Base-by-base conservation (phyloP, 108 stramenopile species). In the Pseudonitzschia multistriata region DNA sequence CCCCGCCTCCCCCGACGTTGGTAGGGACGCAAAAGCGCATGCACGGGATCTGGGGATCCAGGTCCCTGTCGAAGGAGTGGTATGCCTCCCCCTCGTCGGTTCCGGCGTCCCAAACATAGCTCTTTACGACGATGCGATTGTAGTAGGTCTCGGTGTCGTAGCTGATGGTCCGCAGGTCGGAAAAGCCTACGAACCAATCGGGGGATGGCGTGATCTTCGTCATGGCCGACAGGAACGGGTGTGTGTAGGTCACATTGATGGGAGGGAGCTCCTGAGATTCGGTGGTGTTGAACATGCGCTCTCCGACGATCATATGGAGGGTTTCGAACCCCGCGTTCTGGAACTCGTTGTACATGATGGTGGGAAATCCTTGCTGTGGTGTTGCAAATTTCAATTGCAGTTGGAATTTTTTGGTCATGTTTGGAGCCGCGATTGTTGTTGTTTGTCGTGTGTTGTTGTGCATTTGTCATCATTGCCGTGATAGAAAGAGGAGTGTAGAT, bases 161-260 rank as follows among this genome's bases (percentile, higher is more conserved):
- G 47, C 70, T 53, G 29, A 78, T 70, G 25, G 68, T 65, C 7
- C 74, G 61, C 7, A 78, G 68, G 39, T 78, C 64, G 35, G 65
- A 67, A 57, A 84, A 84, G 40, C 83, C 83, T 0, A 74, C 72
- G 62, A 78, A 81, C 83, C 83, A 84, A 56, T 84, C 83, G 0
- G 83, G 83, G 40, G 62, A 70, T 0, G 83, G 83, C 6, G 63
- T 63, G 52, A 84, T 74, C 45, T 70, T 72, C 40, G 74, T 67
- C 61, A 84, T 78, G 29, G 35, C 49, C 33, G 69, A 72, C 33
- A 84, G 39, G 39, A 31, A 81, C 22, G 80, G 77, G 31, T 81
- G 68, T 25, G 60, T 59, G 33, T 50, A 67, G 49, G 67, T 76
- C 0, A 79, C 82, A 21, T 75, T 74, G 50, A 83, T 72, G n/a